Evolutionary conservation across 2,329 filamentous ascomycete genomes (phyloP), one percentile per base, ranked within the genome.

Genomic region (Fusarium haematococcum): DNA sequence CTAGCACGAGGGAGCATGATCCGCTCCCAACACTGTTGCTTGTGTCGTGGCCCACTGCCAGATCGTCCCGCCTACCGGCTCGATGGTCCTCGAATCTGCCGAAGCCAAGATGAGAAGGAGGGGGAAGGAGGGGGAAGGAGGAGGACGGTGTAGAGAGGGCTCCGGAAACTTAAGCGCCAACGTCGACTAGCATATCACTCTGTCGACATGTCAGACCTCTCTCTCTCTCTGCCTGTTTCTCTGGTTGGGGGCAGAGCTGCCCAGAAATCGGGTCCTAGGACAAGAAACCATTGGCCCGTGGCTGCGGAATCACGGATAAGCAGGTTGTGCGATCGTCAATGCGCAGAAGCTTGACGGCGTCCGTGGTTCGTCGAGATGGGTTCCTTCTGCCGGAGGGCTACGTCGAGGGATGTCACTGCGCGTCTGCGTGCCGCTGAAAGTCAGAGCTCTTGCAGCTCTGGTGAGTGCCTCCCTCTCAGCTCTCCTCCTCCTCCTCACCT

Each of bases 61-160:
- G 60, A 50, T 54, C 60, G 20, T 39, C 41, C 45, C 45, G 45
- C 60, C 33, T 63, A 54, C 25, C 45, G n/a, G 60, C 33, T 54
- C 13, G 45, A 48, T 20, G 59, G 45, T 23, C 32, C 20, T 63
- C 33, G 6, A 52, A 54, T 63, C 48, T 41, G 35, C 60, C 43
- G 43, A 39, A 30, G 25, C 18, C 39, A 20, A 37, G 20, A 23
- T 45, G 52, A 32, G 30, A 56, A 56, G 52, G 52, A 35, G 30
- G 30, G 18, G 30, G 30, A 35, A 56, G 52, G 52, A 35, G 30
- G 30, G n/a, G 30, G 30, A 35, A 56, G 52, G 52, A 35, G 30
- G 30, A 35, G 30, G 30, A 37, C 52, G 52, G 32, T 56, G 52
- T 56, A 56, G n/a, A 59, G 37, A 20, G 52, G 6, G 52, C n/a